Percentiles rank a stretch among this genome's conserved stretches.
These are phyloP conservation scores for Zea mays DNA, from an alignment of 176 grass and related monocot genomes.

Conservation along the genomic window DNA sequence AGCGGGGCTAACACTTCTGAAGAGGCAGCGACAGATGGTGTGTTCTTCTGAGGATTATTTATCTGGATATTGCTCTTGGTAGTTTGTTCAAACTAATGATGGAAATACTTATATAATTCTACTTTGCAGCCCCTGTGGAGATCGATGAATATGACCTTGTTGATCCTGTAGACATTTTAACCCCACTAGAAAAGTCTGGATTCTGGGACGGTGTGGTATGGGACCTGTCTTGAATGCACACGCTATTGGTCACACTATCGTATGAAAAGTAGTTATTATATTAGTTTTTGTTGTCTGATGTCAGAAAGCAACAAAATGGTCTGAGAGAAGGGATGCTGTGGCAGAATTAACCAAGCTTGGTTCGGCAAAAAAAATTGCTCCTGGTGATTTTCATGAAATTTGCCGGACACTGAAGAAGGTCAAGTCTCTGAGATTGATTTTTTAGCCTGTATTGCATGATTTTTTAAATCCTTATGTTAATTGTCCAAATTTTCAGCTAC, in stretches of 20 bases:
- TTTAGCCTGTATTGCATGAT: not conserved
- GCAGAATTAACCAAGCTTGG: constrained; percentile 92
- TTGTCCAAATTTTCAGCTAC: not conserved
- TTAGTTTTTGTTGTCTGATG: constrained; percentile 39
- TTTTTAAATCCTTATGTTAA: not conserved
- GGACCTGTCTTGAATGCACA: constrained; percentile 25
- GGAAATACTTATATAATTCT: constrained; percentile 27
- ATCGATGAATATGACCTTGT: constrained; percentile 99
- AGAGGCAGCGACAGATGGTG: constrained; percentile 68
- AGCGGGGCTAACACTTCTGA: constrained; percentile 54
- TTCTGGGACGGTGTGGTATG: constrained; percentile 99
- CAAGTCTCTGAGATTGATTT: constrained; percentile 9
- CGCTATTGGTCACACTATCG: not conserved
- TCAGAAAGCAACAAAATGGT: constrained; percentile 99
- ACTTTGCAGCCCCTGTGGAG: constrained; percentile 64
- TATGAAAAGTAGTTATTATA: constrained; percentile 17
- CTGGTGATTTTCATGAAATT: constrained; percentile 97
- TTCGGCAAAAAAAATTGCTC: constrained; percentile 85
- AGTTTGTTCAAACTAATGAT: constrained; percentile 4
- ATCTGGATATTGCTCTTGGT: constrained; percentile 28
- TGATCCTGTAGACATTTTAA: constrained; percentile 98
- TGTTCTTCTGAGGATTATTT: constrained; percentile 20
- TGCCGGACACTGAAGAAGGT: constrained; percentile 95
- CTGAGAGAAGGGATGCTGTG: constrained; percentile 98
- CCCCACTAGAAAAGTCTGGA: constrained; percentile 91